Percentiles rank a stretch among this genome's conserved stretches.
Conservation (phyloP, 805 yeast species). For the Candida schatavii region DNA sequence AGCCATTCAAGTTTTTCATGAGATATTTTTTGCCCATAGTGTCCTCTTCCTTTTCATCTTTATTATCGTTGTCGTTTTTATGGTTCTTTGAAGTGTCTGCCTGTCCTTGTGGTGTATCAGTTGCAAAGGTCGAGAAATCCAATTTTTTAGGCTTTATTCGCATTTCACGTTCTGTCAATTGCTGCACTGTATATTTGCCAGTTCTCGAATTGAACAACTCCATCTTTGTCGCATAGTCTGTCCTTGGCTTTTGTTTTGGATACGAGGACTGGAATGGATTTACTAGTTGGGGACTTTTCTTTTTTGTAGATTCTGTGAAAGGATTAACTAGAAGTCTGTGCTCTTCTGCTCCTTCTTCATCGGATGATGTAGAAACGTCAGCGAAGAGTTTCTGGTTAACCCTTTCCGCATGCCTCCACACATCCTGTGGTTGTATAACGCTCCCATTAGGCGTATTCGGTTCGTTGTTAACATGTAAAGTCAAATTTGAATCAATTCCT, state of each 20-base stretch:
- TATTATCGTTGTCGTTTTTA: neutral
- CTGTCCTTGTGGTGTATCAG: neutral
- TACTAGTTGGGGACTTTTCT: neutral
- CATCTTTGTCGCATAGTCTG: constrained; percentile 23
- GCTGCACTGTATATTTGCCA: constrained; percentile 32
- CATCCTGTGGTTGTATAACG: neutral
- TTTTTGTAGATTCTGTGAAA: neutral
- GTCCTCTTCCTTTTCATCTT: neutral
- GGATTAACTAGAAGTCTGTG: neutral
- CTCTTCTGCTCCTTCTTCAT: neutral
- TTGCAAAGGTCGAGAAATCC: constrained; percentile 17
- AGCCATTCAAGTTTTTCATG: constrained; percentile 5
- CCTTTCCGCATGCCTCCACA: neutral
- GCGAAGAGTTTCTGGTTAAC: neutral
- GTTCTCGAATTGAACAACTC: constrained; percentile 35
- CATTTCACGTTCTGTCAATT: constrained; percentile 31
- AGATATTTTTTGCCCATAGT: constrained; percentile 5
- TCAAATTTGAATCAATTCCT: neutral
- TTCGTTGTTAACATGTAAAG: constrained; percentile 1
- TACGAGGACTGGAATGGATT: constrained; percentile 3
- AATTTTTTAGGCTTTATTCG: constrained; percentile 38
- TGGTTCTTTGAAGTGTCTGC: neutral
- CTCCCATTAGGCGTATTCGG: constrained; percentile 1
- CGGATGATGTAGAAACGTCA: neutral
- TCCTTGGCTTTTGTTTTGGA: neutral